phyloP scores from a whole-genome alignment of 805 yeast species.

The Pichia occidentalis region DNA sequence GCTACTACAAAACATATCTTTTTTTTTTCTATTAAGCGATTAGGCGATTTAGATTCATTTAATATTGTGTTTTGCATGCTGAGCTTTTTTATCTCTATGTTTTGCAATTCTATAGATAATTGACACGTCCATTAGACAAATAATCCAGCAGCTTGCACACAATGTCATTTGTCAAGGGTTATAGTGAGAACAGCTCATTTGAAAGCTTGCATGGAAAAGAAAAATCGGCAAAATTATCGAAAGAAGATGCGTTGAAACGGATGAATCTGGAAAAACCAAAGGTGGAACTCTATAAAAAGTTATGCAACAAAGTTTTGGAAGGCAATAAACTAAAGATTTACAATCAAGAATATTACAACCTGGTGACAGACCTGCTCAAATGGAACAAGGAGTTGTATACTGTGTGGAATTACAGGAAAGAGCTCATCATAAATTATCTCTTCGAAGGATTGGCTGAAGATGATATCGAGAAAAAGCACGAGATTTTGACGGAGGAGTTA shows the following conservation, averaged over 20 bases:
- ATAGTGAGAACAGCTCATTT: slow-evolving; percentile 13
- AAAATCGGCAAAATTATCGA: slow-evolving; percentile 42
- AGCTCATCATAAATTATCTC: slow-evolving; percentile 40
- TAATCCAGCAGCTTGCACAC: too few relatives aligned
- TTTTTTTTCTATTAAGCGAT: too few relatives aligned
- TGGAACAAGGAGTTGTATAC: slow-evolving; percentile 85
- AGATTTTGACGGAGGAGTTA: slow-evolving; percentile 50
- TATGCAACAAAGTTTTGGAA: slow-evolving; percentile 40
- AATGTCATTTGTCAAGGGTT: slow-evolving; percentile 18
- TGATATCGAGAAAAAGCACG: slow-evolving; percentile 20
- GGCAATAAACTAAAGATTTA: slow-evolving; percentile 27
- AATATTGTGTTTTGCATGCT: too few relatives aligned
- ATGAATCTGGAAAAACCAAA: slow-evolving; percentile 52
- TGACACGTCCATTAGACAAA: too few relatives aligned
- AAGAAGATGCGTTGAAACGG: slow-evolving; percentile 49
- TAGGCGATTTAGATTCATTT: too few relatives aligned
- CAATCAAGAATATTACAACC: slow-evolving; percentile 36
- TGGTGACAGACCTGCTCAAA: slow-evolving; percentile 51
- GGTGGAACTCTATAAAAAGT: slow-evolving; percentile 46
- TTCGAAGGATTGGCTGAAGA: slow-evolving; percentile 17
- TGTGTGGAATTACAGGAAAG: slow-evolving; percentile 84
- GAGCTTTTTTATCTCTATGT: not conserved
- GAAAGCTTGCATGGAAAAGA: slow-evolving; percentile 61
- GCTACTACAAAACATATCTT: too few relatives aligned
- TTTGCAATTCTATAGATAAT: not conserved